Base-by-base conservation (phyloP, 1,139 yeast genomes). In the Saccharomyces uvarum region DNA sequence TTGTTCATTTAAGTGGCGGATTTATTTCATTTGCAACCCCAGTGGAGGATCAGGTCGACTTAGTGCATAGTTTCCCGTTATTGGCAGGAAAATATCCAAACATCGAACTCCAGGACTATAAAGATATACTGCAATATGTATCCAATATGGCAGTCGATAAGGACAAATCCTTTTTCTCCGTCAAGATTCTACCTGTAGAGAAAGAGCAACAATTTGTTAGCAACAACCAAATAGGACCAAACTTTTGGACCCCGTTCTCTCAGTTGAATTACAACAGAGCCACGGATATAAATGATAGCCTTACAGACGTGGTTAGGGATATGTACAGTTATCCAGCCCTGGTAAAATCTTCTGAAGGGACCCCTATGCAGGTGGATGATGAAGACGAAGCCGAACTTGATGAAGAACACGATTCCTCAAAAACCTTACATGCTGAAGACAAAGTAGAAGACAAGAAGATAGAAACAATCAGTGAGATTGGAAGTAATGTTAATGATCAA, bases 181-280 rank as follows among this genome's bases (percentile, higher is more conserved):
- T 84, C 11, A 81, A 78, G 59, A 54, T 74, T 1, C 65, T 74
- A 16, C 21, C 28, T 28, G 9, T 47, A 51, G 29, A 33, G 33
- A 21, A 42, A 31, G 32, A 13, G 6, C 6, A 19, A 13, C 16
- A 46, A 21, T 33, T 53, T 29, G 61, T 56, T 5, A 60, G 59
- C 2, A 60, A 57, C 1, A 66, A 61, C 4, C 62, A 60, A 1
- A 63, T 59, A 1, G 63, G 59, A 32, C 68, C 68, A 4, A 60
- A 62, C 11, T 61, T 77, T 4, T 77, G 80, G 79, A 71, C 73
- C 16, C 82, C 82, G 3, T 57, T 57, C 24, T 50, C 63, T 4
- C 64, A 62, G 26, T 48, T 57, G 11, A 53, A 61, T 47, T 47
- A 59, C 27, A 55, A 50, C 19, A 48, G 53, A 28, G 57, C 64